Conservation (phyloP, 2,329 filamentous ascomycete genomes). For the Endoconidiophora polonica region DNA sequence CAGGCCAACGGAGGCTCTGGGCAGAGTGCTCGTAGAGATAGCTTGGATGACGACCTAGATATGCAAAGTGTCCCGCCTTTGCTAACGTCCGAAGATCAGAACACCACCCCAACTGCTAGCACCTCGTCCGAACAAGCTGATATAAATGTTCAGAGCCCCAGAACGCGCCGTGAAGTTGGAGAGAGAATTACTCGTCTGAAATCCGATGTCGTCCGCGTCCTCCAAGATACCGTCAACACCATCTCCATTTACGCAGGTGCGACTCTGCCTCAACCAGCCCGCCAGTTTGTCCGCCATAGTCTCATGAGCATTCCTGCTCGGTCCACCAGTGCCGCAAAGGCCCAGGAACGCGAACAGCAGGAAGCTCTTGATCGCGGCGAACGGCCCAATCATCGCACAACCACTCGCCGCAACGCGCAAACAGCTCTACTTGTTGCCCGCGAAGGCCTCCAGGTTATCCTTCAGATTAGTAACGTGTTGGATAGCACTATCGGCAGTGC, state of each 20-base stretch:
- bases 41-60: conserved; percentile 7
- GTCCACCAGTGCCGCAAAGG: conserved; percentile 51
- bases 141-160: not conserved
- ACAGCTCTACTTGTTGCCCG: conserved; percentile 71
- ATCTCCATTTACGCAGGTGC: conserved; percentile 87
- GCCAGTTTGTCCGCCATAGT: conserved; percentile 65
- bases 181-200: conserved; percentile 51
- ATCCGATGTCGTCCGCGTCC: conserved; percentile 55
- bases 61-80: conserved; percentile 15
- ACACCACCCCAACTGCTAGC: not conserved
- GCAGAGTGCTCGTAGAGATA: conserved; percentile 4
- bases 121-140: not conserved
- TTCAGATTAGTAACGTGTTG: conserved; percentile 72
- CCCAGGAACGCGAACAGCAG: conserved; percentile 6
- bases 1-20: not conserved
- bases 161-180: conserved; percentile 25
- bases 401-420: conserved; percentile 40
- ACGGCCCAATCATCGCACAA: conserved; percentile 7
- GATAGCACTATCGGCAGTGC: conserved; percentile 81
- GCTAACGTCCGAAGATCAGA: not conserved
- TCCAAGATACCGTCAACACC: conserved; percentile 67
- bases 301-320: conserved; percentile 70
- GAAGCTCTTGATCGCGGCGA: conserved; percentile 10
- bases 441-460: conserved; percentile 88
- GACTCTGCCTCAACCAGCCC: conserved; percentile 75